A percentile compares a stretch with the other conserved stretches of the same genome.
Evolutionary conservation across 2,329 filamentous ascomycete species (phyloP).

Genomic region (Chalara sp.): DNA sequence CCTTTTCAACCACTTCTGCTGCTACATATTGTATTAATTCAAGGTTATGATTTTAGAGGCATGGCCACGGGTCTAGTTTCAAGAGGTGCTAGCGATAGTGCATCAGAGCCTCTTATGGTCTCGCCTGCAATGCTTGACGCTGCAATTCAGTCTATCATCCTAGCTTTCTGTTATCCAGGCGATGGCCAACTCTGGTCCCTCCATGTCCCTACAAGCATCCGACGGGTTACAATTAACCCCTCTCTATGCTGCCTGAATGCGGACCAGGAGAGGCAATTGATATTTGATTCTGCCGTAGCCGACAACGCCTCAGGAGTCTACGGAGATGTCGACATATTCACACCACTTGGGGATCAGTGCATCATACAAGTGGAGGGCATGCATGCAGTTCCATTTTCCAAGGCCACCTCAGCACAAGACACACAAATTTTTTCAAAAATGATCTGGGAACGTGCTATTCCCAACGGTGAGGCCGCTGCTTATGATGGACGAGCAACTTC

Average conservation of each 20-base stretch:
- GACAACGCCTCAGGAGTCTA: neutral
- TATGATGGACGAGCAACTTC: no score
- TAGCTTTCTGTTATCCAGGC: slow-evolving; percentile 13
- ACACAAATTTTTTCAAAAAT: neutral
- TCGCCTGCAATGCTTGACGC: slow-evolving; percentile 51
- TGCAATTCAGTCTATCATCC: slow-evolving; percentile 45
- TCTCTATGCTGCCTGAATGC: neutral
- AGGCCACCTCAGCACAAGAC: neutral
- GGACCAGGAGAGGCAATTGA: neutral
- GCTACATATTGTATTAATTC: neutral
- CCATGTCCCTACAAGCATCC: slow-evolving; percentile 17
- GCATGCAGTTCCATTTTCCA: neutral
- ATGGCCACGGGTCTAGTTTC: slow-evolving; percentile 4
- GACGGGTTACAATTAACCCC: slow-evolving; percentile 16
- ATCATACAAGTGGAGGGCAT: neutral
- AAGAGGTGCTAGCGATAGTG: neutral
- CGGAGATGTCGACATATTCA: neutral
- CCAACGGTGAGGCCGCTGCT: neutral
- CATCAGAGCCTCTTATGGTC: slow-evolving; percentile 23
- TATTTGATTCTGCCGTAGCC: neutral
- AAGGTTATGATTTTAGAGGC: slow-evolving; percentile 4
- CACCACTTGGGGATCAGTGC: neutral
- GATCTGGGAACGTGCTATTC: neutral
- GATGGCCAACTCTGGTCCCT: slow-evolving; percentile 16
- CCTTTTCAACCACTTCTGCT: no score